Base-by-base conservation (phyloP, 148 eudicot species). In the Rhododendron griersonianum region DNA sequence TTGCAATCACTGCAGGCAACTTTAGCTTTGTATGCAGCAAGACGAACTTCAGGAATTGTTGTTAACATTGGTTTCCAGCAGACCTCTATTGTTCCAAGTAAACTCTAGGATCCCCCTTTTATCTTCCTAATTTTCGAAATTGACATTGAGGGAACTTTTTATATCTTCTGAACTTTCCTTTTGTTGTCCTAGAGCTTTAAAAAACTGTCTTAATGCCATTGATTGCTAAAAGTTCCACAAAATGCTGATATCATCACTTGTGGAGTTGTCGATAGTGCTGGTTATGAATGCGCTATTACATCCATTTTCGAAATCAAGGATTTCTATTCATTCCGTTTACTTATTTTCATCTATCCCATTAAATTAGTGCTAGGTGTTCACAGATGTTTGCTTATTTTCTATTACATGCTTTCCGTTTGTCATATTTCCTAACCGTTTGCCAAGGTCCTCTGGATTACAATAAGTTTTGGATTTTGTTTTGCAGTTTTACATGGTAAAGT, bases 1-100 rank as follows among this genome's bases (percentile, higher is more conserved):
- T 30, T 71, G 84, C 53, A 11, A 75, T 15, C 80, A 81, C 65
- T 86, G 87, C 86, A 96, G 99, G 98, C 99, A 84, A 92, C 93
- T 87, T 90, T 96, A 89, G 96, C 98, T 86, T 90, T 96, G 86
- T 96, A 93, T 89, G 95, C 99, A 61, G 98, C 98, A 84, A 92
- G 93, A 85, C 87, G 91, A 85, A 91, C 95, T 86, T 95, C 98
- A 85, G 99, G 98, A 89, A 95, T 96, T 87, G 95, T 96, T 89
- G 99, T 95, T 85, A 96, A 96, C 85, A 90, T 96, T 86, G 99
- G 99, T 87, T 96, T 96, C 87, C 90, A 95, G 69, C 96, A 95
- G 57, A 96, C 96, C 80, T 91, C 95, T 82, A 85, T 96, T 89
- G 99, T 95, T 85, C 99, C 99, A 90, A 96, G 99, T 96, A 92